Percentiles rank a stretch among this genome's conserved stretches.
Conservation (phyloP, 108 stramenopile species). For the Skeletonema costatum region DNA sequence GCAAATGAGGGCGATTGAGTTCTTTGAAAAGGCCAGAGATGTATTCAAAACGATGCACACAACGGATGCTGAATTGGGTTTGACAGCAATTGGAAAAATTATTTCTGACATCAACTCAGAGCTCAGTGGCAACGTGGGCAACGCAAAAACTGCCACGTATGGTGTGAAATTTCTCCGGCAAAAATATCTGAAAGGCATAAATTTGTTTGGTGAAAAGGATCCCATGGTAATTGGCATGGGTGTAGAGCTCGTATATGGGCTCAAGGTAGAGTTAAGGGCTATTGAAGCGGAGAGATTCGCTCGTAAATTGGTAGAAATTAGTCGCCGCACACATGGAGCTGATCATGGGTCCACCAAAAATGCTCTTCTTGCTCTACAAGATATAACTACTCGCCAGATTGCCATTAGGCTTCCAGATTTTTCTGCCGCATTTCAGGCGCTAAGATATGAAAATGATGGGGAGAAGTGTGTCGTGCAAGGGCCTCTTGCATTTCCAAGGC, state of each 20-base stretch:
- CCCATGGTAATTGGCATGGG: background rate
- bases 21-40: constrained; percentile 1
- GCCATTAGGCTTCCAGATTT: background rate
- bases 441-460: background rate
- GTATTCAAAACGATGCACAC: background rate
- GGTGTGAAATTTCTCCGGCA: background rate
- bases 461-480: constrained; percentile 11
- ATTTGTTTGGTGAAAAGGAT: background rate
- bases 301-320: background rate
- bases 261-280: background rate
- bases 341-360: background rate
- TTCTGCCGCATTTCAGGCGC: background rate
- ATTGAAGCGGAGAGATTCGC: constrained; percentile 13
- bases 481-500: constrained; percentile 5
- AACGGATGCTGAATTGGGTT: background rate
- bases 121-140: background rate
- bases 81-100: background rate
- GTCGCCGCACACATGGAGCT: constrained; percentile 4
- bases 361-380: background rate
- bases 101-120: background rate
- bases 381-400: background rate
- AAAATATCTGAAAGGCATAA: background rate
- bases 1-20: background rate
- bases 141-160: background rate
- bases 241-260: background rate